Evolutionary conservation across 441 rosid species (phyloP), one percentile per base, ranked within the genome.

Genomic region (Aleurites moluccanus): DNA sequence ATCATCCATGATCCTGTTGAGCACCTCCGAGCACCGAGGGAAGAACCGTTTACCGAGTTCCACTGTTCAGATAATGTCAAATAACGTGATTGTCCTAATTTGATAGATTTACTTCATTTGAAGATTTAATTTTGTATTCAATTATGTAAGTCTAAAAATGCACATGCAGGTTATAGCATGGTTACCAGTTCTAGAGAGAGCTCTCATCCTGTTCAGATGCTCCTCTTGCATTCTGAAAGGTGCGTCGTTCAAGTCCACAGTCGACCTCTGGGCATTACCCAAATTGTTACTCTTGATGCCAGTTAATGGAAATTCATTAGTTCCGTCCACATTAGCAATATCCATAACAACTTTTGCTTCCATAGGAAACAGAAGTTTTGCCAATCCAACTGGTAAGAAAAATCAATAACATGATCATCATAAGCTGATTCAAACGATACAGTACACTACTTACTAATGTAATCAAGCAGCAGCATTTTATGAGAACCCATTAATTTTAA

Each of bases 281-380:
- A 64, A 53, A 50, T 38, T 86, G 38, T 76, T 81, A 14, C 75
- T 42, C 52, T 81, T 78, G 45, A 85, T 75, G 79, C 81, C 77
- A 67, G 85, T 80, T 60, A 87, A 82, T 65, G 83, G 79, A 76
- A 90, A 92, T 81, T 94, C 97, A 6, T 79, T 81, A 73, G 97
- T 89, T 23, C 79, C 88, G n/a, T 88, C 93, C 60, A 90, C 75
- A 16, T 85, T 84, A 61, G 89, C 88, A 11, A 92, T 85, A 52
- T 91, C 99, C 88, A 84, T 89, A 6, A 61, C 89, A 52, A 91
- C 88, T 84, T 86, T 79, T 10, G 99, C 93, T 86, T 94, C 99
- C 81, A 77, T 79, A 14, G 99, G 99, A 75, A 92, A 94, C 27
- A 94, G 83, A 71, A 91, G 84, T 50, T 84, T 86, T 23, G 97